Evolutionary conservation across 192 early-diverging fungal species (phyloP).

Genomic region (Coemansia sp.): DNA sequence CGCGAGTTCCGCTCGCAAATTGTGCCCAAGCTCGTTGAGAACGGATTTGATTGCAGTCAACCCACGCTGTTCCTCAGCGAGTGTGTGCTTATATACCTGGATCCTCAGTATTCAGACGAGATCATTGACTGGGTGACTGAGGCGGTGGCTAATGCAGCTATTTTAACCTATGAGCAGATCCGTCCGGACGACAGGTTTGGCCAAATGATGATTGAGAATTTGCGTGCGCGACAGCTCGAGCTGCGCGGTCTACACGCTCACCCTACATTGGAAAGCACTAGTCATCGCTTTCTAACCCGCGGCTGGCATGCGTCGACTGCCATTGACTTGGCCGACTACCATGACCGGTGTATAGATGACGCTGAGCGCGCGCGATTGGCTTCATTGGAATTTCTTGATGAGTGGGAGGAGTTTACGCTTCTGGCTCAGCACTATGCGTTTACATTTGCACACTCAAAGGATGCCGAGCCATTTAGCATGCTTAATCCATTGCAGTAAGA

Average conservation of each 20-base stretch:
- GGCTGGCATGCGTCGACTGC: conserved; percentile 61
- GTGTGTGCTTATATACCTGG: conserved; percentile 88
- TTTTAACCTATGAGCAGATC: conserved; percentile 91
- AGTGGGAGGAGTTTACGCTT: conserved; percentile 86
- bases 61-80: conserved; percentile 92
- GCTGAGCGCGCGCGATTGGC: conserved; percentile 55
- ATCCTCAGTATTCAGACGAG: conserved; percentile 56
- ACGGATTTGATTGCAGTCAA: conserved; percentile 39
- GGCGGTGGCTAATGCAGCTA: conserved; percentile 48
- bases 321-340: conserved; percentile 52
- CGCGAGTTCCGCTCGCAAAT: conserved; percentile 59
- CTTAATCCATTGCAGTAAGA: neutral
- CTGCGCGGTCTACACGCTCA: conserved; percentile 71
- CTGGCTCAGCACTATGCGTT: conserved; percentile 84
- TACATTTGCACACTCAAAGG: conserved; percentile 57
- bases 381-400: conserved; percentile 80
- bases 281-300: conserved; percentile 56
- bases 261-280: conserved; percentile 68
- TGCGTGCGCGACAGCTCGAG: conserved; percentile 71
- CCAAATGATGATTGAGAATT: conserved; percentile 83
- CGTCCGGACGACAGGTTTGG: conserved; percentile 88
- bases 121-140: conserved; percentile 71
- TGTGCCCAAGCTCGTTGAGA: conserved; percentile 54
- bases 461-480: conserved; percentile 30
- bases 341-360: conserved; percentile 9